phyloP scores from a whole-genome alignment of 345 rosid species.

The Noccaea bulbosa region DNA sequence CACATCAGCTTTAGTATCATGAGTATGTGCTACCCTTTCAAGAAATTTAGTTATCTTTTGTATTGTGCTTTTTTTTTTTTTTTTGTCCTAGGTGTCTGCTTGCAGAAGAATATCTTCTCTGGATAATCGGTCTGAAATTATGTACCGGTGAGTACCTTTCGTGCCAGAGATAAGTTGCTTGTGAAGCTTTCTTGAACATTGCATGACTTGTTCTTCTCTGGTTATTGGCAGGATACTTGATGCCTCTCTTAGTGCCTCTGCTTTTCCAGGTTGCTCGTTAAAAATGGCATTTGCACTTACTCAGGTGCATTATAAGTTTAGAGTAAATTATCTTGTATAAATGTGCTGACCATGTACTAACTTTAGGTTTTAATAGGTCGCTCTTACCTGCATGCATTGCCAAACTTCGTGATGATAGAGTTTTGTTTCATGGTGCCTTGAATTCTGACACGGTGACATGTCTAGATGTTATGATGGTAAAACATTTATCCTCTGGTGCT shows the following conservation, averaged over 20 bases:
- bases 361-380: constrained; percentile 61
- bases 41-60: constrained; percentile 8
- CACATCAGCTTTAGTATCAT: constrained; percentile 25
- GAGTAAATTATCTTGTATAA: not conserved
- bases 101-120: constrained; percentile 75
- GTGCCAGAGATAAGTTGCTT: constrained; percentile 18
- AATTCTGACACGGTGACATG: constrained; percentile 76
- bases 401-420: constrained; percentile 87
- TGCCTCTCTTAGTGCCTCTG: constrained; percentile 84
- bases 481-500: constrained; percentile 89
- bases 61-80: constrained; percentile 29
- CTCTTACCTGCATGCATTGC: constrained; percentile 99
- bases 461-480: constrained; percentile 80
- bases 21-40: constrained; percentile 1
- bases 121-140: constrained; percentile 75
- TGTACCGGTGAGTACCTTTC: constrained; percentile 68
- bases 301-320: constrained; percentile 57
- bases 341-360: constrained; percentile 18
- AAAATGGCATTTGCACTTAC: constrained; percentile 84
- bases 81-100: constrained; percentile 63
- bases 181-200: constrained; percentile 26
- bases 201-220: constrained; percentile 40
- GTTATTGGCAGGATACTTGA: constrained; percentile 79
- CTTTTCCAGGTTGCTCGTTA: constrained; percentile 92
- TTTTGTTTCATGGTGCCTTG: constrained; percentile 62